A percentile compares a stretch with the other conserved stretches of the same genome.
Evolutionary conservation across 768 basidiomycete species (phyloP).

Genomic region (Pisolithus microcarpus): DNA sequence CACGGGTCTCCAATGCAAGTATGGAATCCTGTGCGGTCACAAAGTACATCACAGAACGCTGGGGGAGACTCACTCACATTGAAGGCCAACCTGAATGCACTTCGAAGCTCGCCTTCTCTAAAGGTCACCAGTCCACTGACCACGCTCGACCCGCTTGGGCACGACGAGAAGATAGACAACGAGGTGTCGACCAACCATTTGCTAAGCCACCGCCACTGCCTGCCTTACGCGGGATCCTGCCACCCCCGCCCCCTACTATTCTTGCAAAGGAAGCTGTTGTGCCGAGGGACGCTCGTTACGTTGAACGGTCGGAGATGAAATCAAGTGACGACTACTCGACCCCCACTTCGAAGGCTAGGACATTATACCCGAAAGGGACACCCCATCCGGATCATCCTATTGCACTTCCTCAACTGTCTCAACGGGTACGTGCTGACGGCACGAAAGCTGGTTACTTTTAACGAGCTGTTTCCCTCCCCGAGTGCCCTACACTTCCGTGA

Average conservation of each 20-base stretch:
- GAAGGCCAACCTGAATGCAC: constrained; percentile 14
- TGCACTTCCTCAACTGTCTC: constrained; percentile 41
- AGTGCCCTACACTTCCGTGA: neutral
- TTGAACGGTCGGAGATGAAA: constrained; percentile 22
- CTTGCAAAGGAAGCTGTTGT: constrained; percentile 15
- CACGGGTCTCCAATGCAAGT: constrained; percentile 6
- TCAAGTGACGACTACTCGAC: constrained; percentile 12
- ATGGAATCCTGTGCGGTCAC: constrained; percentile 18
- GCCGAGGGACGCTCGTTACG: constrained; percentile 29
- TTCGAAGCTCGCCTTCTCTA: constrained; percentile 12
- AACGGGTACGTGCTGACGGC: constrained; percentile 47
- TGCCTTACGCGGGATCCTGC: constrained; percentile 15
- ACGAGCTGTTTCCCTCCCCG: neutral
- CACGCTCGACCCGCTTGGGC: constrained; percentile 45
- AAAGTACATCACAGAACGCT: constrained; percentile 25
- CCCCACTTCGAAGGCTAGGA: constrained; percentile 9
- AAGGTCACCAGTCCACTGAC: constrained; percentile 16
- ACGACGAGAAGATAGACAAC: constrained; percentile 31
- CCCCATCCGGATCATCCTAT: constrained; percentile 50
- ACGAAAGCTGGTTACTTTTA: constrained; percentile 12
- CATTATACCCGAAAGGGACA: constrained; percentile 35
- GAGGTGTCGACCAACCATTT: constrained; percentile 56
- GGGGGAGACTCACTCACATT: constrained; percentile 20
- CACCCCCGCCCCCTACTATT: constrained; percentile 28
- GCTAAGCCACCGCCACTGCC: constrained; percentile 17